Base-by-base conservation (phyloP, 306 rosid species). In the Vicia villosa region DNA sequence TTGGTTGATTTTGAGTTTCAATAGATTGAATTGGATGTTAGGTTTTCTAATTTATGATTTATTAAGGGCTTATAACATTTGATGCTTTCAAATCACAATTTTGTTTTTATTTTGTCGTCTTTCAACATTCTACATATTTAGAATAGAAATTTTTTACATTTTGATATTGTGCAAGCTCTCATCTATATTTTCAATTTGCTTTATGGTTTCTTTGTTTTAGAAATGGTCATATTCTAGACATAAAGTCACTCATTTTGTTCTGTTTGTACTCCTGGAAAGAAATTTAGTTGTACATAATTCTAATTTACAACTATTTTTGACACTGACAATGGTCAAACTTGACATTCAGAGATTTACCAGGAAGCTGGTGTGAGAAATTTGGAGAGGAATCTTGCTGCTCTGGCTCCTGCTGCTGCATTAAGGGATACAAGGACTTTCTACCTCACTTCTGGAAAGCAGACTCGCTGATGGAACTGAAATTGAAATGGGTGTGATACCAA, bases 371-470 rank as follows among this genome's bases (percentile, higher is more conserved):
- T 95, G 41, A 85, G 99, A 50, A 91, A 77, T 76, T 86, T 95
- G 77, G 99, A 95, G 79, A 91, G 99, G 83, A 89, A 82, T 71
- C 83, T 95, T 51, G 96, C 99, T 71, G 82, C 99, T 62, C 73
- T 95, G 82, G 96, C 99, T 73, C 99, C 97, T 79, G 97, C 99
- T 63, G 95, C 97, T 52, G 99, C 99, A 13, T 97, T 95, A 89
- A 83, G 96, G 86, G 52, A 80, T 95, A 81, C 91, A 84, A 62
- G 90, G 83, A 50, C 85, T 95, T 77, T 55, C 87, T 74, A 73
- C 99, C 49, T 96, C 97, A 20, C 84, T 95, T 63, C 58, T 95
- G 63, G 97, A 95, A 77, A 95, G 84, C 74, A 89, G 99, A 86
- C 89, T 95, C 37, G 90, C 96, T 75, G 95, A 87, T 58, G 84